A percentile compares a stretch with the other conserved stretches of the same genome.
phyloP scores from a whole-genome alignment of 805 yeast genomes.

The Lipomyces anomalus region DNA sequence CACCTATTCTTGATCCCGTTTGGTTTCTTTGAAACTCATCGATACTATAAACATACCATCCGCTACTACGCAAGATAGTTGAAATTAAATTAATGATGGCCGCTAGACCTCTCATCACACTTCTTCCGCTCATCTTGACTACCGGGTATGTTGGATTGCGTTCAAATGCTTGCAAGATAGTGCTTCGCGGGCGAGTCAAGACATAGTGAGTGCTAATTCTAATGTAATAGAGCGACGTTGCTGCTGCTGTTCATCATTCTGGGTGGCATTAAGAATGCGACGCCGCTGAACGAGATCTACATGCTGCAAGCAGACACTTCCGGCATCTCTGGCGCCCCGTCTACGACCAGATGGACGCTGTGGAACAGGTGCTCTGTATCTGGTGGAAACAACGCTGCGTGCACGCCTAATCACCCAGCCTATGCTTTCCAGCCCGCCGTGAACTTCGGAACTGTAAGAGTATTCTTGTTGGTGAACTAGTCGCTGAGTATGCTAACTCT shows the following conservation, averaged over 20 bases:
- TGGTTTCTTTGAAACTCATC: no score
- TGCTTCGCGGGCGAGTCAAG: not conserved
- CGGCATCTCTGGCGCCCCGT: constrained; percentile 40
- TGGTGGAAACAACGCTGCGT: constrained; percentile 44
- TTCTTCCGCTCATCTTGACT: constrained; percentile 19
- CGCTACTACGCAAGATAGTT: no score
- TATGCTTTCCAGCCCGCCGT: constrained; percentile 76
- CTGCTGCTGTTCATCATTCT: constrained; percentile 59
- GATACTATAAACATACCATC: no score
- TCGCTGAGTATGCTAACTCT: no score
- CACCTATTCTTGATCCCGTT: no score
- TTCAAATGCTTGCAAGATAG: not conserved
- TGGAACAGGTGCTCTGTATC: constrained; percentile 57
- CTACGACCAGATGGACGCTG: constrained; percentile 68
- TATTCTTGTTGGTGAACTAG: no score
- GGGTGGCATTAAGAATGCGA: constrained; percentile 52
- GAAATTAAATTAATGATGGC: no score
- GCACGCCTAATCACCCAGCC: constrained; percentile 60
- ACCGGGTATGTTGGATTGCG: constrained; percentile 17
- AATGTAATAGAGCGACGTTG: constrained; percentile 39
- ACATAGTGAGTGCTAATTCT: not conserved
- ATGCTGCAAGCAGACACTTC: constrained; percentile 76
- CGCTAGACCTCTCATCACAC: constrained; percentile 3
- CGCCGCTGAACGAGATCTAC: constrained; percentile 61
- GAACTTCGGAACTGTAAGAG: constrained; percentile 64